Evolutionary conservation across 345 rosid genomes (phyloP).

Genomic region (Eucalyptus victrix): DNA sequence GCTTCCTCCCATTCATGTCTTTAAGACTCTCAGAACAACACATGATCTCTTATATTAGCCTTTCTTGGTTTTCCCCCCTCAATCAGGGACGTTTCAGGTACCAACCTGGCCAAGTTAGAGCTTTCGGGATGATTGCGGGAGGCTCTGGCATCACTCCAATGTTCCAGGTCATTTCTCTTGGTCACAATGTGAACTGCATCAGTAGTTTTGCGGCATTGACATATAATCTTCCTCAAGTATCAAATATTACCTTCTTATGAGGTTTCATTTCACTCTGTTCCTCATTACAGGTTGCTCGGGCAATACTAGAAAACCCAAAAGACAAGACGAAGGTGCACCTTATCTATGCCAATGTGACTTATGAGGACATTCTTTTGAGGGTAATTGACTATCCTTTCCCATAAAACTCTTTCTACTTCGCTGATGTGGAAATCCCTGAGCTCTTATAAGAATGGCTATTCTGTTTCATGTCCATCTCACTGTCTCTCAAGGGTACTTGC

Average conservation of each 20-base stretch:
- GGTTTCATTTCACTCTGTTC: background rate
- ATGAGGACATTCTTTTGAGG: slow-evolving; percentile 90
- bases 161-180: slow-evolving; percentile 64
- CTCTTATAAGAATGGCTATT: background rate
- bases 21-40: background rate
- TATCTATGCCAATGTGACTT: slow-evolving; percentile 81
- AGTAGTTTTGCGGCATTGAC: background rate
- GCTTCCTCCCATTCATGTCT: background rate
- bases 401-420: background rate
- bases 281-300: slow-evolving; percentile 66
- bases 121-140: slow-evolving; percentile 96
- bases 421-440: background rate
- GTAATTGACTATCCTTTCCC: slow-evolving; percentile 17
- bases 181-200: background rate
- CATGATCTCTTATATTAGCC: background rate
- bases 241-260: background rate
- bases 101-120: slow-evolving; percentile 82
- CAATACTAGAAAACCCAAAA: slow-evolving; percentile 79
- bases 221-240: background rate
- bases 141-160: slow-evolving; percentile 99
- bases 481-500: background rate
- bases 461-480: background rate
- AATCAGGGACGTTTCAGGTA: slow-evolving; percentile 87
- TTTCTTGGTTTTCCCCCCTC: background rate
- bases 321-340: slow-evolving; percentile 80